Conservation (phyloP, 2,329 filamentous ascomycete genomes). For the Ploettnerulaceae sp. region DNA sequence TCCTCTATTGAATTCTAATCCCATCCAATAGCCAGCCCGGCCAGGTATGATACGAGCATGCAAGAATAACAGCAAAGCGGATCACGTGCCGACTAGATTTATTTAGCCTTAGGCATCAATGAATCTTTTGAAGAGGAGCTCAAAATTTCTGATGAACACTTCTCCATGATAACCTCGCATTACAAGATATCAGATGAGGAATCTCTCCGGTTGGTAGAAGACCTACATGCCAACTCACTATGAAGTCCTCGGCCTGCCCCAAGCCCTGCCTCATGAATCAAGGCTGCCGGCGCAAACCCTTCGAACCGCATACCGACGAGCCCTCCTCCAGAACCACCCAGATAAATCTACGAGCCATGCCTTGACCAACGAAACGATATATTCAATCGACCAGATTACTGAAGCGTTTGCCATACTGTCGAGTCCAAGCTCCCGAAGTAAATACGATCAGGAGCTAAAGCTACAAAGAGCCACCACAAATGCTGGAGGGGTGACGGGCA, state of each 20-base stretch:
- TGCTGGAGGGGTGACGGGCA: constrained; percentile 14
- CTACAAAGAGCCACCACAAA: constrained; percentile 23
- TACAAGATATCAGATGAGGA: no score
- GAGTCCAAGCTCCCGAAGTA: constrained; percentile 42
- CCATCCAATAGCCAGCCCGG: no score
- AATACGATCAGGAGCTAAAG: constrained; percentile 51
- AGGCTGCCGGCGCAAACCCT: constrained; percentile 44
- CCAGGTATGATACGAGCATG: no score
- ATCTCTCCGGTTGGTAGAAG: no score
- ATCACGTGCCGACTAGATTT: no score
- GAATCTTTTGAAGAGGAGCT: no score
- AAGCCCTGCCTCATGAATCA: constrained; percentile 42
- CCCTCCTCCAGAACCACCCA: constrained; percentile 61
- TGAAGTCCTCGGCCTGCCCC: constrained; percentile 53
- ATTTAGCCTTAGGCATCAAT: no score
- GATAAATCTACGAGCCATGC: constrained; percentile 25
- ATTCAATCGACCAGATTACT: constrained; percentile 60
- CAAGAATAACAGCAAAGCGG: no score
- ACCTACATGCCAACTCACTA: constrained; percentile 47
- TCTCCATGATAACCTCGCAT: no score
- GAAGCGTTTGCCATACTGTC: constrained; percentile 54
- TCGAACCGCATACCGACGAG: constrained; percentile 59
- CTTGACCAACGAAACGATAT: constrained; percentile 27
- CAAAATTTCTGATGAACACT: no score
- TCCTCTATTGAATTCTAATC: no score